phyloP scores from a whole-genome alignment of 2,329 filamentous ascomycete genomes.

The Sporothrix variecibatus region DNA sequence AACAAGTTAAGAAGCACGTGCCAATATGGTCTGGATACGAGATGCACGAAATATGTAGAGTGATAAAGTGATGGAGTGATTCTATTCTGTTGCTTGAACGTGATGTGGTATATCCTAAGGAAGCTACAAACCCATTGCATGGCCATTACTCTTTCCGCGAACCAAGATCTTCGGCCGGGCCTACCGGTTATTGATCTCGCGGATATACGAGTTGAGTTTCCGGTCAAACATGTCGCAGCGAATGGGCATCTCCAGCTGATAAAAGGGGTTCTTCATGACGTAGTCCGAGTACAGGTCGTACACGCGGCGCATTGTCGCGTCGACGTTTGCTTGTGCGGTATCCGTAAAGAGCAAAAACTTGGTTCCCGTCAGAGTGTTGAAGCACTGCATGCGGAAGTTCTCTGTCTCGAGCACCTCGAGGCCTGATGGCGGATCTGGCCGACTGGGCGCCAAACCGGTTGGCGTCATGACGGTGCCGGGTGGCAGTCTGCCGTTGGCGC shows the following conservation, averaged over 20 bases:
- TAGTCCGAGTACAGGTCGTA: constrained; percentile 97
- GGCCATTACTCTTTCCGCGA: background rate
- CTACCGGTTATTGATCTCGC: constrained; percentile 65
- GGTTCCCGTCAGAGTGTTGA: constrained; percentile 88
- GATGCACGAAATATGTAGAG: background rate
- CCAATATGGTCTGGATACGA: background rate
- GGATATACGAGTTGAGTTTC: constrained; percentile 77
- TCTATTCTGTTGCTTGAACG: constrained; percentile 3
- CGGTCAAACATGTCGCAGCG: constrained; percentile 94
- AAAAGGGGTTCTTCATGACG: constrained; percentile 99
- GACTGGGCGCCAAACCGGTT: constrained; percentile 41
- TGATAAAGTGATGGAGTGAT: background rate
- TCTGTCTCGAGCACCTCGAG: constrained; percentile 92
- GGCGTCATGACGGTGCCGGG: constrained; percentile 31
- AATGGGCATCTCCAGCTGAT: constrained; percentile 96
- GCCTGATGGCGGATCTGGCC: constrained; percentile 70
- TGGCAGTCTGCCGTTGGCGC: constrained; percentile 6
- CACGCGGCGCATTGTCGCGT: constrained; percentile 77
- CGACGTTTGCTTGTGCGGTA: constrained; percentile 80
- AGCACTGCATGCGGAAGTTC: constrained; percentile 94
- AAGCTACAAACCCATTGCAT: background rate
- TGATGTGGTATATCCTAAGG: background rate
- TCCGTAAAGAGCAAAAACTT: constrained; percentile 98
- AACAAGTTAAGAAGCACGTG: background rate
- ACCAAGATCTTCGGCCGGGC: background rate